Evolutionary conservation across 345 rosid genomes (phyloP).

Genomic region (Orychophragmus violaceus): DNA sequence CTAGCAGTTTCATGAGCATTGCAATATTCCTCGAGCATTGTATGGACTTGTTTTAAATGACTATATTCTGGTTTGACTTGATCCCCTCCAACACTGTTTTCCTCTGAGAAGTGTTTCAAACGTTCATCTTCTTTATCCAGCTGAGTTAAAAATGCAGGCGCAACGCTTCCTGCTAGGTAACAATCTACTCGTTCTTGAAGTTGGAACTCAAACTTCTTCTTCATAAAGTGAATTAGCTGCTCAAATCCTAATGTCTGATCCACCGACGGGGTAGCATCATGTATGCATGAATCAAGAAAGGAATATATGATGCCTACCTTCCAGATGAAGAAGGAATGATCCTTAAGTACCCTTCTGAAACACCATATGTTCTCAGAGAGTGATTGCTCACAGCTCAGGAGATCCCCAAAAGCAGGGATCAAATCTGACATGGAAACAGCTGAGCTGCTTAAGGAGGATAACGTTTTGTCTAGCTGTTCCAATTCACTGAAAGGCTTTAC

Average conservation of each 20-base stretch:
- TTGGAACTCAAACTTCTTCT: slow-evolving; percentile 69
- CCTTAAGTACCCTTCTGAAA: slow-evolving; percentile 46
- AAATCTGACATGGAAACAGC: slow-evolving; percentile 35
- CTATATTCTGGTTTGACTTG: slow-evolving; percentile 40
- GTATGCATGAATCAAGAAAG: slow-evolving; percentile 80
- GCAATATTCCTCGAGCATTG: slow-evolving; percentile 83
- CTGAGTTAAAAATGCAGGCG: slow-evolving; percentile 56
- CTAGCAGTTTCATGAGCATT: slow-evolving; percentile 77
- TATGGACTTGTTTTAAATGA: slow-evolving; percentile 51
- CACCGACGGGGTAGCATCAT: slow-evolving; percentile 57
- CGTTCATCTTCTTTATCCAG: slow-evolving; percentile 58
- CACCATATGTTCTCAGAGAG: slow-evolving; percentile 65
- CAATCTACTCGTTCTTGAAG: slow-evolving; percentile 59
- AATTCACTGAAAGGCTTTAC: slow-evolving; percentile 63
- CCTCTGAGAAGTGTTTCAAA: slow-evolving; percentile 44
- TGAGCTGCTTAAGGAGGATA: slow-evolving; percentile 41
- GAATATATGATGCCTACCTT: slow-evolving; percentile 66
- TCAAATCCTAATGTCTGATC: slow-evolving; percentile 84
- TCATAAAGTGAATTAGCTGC: slow-evolving; percentile 65
- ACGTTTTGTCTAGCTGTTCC: slow-evolving; percentile 50
- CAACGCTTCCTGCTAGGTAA: slow-evolving; percentile 55
- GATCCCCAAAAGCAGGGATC: slow-evolving; percentile 42
- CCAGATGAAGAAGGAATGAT: slow-evolving; percentile 80
- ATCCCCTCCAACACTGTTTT: slow-evolving; percentile 36
- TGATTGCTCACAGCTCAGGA: slow-evolving; percentile 49